phyloP scores from a whole-genome alignment of 805 yeast species.

The Candida taoyuanica region DNA sequence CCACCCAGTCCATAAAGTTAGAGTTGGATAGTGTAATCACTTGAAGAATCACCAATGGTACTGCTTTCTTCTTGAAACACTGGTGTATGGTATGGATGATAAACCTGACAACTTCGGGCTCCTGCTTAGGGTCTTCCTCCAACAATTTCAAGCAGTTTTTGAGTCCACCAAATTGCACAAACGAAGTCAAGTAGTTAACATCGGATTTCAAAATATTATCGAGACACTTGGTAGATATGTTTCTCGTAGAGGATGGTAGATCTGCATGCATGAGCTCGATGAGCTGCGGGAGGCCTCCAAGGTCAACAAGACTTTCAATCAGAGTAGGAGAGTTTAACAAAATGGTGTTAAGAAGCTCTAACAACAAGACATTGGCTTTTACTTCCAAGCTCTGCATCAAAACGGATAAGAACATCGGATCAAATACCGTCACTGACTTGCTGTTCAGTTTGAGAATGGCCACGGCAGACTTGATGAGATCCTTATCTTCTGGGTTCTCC shows the following conservation, averaged over 20 bases:
- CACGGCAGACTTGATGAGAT: neutral
- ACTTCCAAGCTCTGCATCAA: neutral
- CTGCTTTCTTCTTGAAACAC: constrained; percentile 32
- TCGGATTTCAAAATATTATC: neutral
- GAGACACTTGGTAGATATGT: neutral
- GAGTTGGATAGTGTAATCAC: constrained; percentile 39
- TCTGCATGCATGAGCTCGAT: constrained; percentile 1
- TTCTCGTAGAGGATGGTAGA: neutral
- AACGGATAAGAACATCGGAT: constrained; percentile 1
- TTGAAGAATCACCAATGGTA: constrained; percentile 39
- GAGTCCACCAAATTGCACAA: neutral
- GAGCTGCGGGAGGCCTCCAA: constrained; percentile 19
- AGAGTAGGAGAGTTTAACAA: neutral
- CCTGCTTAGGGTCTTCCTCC: neutral
- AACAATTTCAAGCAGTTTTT: neutral
- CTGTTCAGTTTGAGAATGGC: neutral
- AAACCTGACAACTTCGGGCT: neutral
- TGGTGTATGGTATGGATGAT: constrained; percentile 35
- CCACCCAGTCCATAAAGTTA: constrained; percentile 33
- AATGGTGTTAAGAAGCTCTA: no score
- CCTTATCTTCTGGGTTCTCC: constrained; percentile 1
- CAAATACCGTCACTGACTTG: neutral
- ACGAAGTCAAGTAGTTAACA: neutral
- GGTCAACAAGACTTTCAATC: constrained; percentile 10
- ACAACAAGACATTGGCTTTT: no score